Evolutionary conservation across 169 alveolate genomes (phyloP).

Genomic region (Cryptosporidium ubiquitum): DNA sequence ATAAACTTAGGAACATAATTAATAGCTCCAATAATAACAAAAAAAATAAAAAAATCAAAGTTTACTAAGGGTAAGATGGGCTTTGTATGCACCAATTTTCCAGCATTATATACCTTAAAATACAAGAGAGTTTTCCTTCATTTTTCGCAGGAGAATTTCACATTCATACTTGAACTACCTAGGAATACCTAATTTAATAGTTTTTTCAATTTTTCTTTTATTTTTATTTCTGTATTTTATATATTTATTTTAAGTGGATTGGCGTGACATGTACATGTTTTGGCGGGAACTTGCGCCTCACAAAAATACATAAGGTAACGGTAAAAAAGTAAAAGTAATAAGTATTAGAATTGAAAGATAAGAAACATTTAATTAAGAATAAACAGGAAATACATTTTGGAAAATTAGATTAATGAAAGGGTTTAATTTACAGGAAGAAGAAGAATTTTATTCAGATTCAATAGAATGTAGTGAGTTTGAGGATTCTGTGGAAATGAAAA

Average conservation of each 20-base stretch:
- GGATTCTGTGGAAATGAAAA: not conserved
- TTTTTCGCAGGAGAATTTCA: not conserved
- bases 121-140: not conserved
- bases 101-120: not conserved
- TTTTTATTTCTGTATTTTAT: no score
- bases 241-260: no score
- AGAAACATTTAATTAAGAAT: no score
- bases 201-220: not conserved
- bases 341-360: not conserved
- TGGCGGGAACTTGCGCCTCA: not conserved
- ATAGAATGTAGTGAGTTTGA: conserved; percentile 2
- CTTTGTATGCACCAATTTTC: not conserved
- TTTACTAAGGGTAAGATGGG: not conserved
- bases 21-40: conserved; percentile 14
- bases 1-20: conserved; percentile 28
- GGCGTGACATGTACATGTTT: not conserved
- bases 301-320: not conserved
- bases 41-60: not conserved
- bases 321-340: not conserved
- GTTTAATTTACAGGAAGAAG: not conserved
- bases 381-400: no score
- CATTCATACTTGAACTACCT: not conserved
- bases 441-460: conserved; percentile 11
- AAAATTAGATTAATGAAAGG: not conserved
- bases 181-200: not conserved